Conservation (phyloP, 2,329 filamentous ascomycete species). For the Trichoderma arundinaceum region DNA sequence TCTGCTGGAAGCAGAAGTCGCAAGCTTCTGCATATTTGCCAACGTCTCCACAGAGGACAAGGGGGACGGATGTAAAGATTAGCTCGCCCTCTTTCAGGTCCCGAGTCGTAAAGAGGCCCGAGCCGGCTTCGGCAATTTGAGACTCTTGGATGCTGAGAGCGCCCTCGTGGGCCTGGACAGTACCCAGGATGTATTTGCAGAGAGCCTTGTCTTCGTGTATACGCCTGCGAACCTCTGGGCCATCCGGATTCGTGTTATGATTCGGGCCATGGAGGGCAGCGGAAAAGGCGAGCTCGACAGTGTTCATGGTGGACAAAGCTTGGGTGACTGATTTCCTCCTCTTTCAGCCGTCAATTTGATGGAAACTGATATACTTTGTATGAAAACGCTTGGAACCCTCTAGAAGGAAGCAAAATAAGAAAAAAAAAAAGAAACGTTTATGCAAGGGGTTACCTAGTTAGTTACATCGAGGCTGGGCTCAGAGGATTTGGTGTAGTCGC, state of each 20-base stretch:
- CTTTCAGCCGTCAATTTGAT: not conserved
- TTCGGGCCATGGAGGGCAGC: not conserved
- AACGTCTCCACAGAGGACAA: conserved; percentile 13
- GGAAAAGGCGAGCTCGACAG: conserved; percentile 3
- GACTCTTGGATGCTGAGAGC: conserved; percentile 19
- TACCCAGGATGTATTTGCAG: conserved; percentile 24
- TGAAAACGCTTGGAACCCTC: not conserved
- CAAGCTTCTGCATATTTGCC: not conserved
- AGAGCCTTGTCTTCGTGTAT: conserved; percentile 10
- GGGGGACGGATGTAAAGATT: conserved; percentile 20
- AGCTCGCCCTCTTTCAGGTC: conserved; percentile 21
- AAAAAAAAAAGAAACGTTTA: not conserved
- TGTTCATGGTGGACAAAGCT: not conserved
- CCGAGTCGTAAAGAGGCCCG: conserved; percentile 6
- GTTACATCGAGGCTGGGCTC: conserved; percentile 16
- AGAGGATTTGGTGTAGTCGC: not conserved
- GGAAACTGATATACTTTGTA: not conserved
- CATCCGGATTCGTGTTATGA: not conserved
- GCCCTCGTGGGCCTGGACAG: conserved; percentile 1
- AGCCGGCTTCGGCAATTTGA: not conserved
- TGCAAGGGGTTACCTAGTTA: conserved; percentile 26
- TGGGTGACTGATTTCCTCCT: not conserved
- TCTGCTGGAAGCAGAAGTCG: conserved; percentile 28
- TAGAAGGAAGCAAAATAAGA: not conserved
- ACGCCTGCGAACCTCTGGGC: not conserved